Evolutionary conservation across 805 yeast genomes (phyloP).

Genomic region (Candida taoyuanica): DNA sequence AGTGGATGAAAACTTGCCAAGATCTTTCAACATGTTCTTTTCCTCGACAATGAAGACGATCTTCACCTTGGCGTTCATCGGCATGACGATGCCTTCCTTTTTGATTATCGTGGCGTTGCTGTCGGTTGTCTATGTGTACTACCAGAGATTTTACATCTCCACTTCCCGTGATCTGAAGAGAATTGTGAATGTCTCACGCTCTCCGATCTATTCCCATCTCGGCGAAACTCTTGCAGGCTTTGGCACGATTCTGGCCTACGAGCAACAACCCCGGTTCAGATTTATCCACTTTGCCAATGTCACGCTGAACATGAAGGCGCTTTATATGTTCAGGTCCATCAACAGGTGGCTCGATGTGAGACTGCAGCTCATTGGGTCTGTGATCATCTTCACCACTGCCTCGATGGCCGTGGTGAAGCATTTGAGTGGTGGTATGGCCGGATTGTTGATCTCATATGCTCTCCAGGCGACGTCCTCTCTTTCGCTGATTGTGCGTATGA

Average conservation of each 20-base stretch:
- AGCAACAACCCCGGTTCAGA: conserved; percentile 60
- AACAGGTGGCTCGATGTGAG: conserved; percentile 66
- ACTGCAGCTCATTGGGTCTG: conserved; percentile 55
- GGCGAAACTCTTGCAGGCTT: conserved; percentile 79
- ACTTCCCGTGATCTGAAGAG: conserved; percentile 78
- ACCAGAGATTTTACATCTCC: conserved; percentile 64
- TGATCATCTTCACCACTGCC: conserved; percentile 49
- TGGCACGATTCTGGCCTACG: conserved; percentile 72
- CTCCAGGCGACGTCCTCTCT: conserved; percentile 87
- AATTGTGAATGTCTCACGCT: conserved; percentile 58
- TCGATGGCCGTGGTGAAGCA: conserved; percentile 41
- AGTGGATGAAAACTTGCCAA: conserved; percentile 55
- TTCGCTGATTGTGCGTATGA: conserved; percentile 98
- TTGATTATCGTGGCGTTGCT: conserved; percentile 38
- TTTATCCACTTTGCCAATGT: conserved; percentile 58
- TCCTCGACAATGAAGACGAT: conserved; percentile 39
- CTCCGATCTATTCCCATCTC: conserved; percentile 78
- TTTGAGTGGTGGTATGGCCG: conserved; percentile 70
- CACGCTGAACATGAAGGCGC: conserved; percentile 80
- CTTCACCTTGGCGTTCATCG: conserved; percentile 49
- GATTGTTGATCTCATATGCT: conserved; percentile 90
- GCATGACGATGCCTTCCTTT: conserved; percentile 50
- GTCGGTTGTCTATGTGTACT: conserved; percentile 58
- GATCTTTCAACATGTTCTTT: conserved; percentile 45
- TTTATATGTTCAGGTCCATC: conserved; percentile 54